Percentiles rank a stretch among this genome's conserved stretches.
Conservation (phyloP, 108 stramenopile species). For the Cyclotella choctawhatcheeana region DNA sequence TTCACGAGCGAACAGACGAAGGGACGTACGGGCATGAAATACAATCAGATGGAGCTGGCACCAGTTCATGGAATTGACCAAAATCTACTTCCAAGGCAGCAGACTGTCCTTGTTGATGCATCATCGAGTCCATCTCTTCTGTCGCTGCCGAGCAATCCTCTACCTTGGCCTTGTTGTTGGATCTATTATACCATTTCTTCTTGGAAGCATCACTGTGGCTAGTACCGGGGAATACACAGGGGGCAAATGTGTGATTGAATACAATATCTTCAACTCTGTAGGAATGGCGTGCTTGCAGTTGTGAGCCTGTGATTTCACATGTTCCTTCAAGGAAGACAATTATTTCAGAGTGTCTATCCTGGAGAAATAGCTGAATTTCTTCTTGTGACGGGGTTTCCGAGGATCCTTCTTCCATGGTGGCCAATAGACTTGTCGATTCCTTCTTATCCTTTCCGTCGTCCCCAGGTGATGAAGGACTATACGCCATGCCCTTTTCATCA, state of each 20-base stretch:
- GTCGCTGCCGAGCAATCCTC: slow-evolving; percentile 6
- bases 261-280: slow-evolving; percentile 84
- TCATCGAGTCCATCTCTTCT: neutral
- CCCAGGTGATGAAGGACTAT: slow-evolving; percentile 18
- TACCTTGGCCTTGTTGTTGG: slow-evolving; percentile 14
- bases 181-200: slow-evolving; percentile 7
- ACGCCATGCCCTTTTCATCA: slow-evolving; percentile 63
- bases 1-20: too few species aligned
- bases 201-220: neutral
- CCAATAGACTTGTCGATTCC: too few species aligned
- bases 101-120: slow-evolving; percentile 7
- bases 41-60: slow-evolving; percentile 42
- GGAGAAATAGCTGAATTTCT: slow-evolving; percentile 69
- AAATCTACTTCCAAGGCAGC: slow-evolving; percentile 65
- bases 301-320: slow-evolving; percentile 87
- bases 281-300: slow-evolving; percentile 93
- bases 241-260: slow-evolving; percentile 88
- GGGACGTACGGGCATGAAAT: slow-evolving; percentile 51
- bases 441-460: too few species aligned
- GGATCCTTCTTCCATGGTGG: slow-evolving; percentile 32
- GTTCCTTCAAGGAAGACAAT: slow-evolving; percentile 96
- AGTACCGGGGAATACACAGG: slow-evolving; percentile 73
- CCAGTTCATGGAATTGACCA: slow-evolving; percentile 72
- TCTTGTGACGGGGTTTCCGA: slow-evolving; percentile 42
- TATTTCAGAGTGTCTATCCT: slow-evolving; percentile 91